phyloP scores from a whole-genome alignment of 805 yeast genomes.

The Lipomyces kockii region DNA sequence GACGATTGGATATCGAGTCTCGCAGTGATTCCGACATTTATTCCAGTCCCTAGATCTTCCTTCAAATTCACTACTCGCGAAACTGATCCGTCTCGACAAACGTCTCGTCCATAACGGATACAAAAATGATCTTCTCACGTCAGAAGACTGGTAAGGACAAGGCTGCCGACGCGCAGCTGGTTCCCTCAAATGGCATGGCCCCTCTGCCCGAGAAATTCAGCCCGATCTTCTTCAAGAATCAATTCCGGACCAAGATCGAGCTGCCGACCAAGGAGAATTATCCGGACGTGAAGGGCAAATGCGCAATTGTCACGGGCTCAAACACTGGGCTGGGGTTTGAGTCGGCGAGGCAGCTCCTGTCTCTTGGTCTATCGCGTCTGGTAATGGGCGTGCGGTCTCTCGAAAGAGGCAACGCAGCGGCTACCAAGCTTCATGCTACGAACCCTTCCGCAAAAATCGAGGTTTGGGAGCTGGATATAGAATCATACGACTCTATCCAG shows the following conservation, averaged over 20 bases:
- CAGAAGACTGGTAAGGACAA: too few species aligned
- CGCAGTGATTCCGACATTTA: too few species aligned
- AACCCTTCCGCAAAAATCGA: background rate
- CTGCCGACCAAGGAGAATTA: background rate
- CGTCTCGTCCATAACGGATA: too few species aligned
- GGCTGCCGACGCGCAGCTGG: too few species aligned
- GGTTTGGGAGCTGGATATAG: slow-evolving; percentile 15
- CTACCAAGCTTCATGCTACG: background rate
- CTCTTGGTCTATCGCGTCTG: background rate
- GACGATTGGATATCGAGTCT: too few species aligned
- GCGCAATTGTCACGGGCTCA: background rate
- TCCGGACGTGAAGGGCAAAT: background rate
- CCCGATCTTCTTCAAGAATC: background rate
- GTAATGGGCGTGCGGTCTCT: too few species aligned
- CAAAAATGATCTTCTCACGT: too few species aligned
- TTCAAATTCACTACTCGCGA: too few species aligned
- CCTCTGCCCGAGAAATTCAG: background rate
- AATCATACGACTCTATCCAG: slow-evolving; percentile 4
- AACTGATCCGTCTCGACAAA: too few species aligned
- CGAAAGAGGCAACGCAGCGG: too few species aligned
- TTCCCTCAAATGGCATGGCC: background rate
- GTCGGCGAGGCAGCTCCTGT: background rate
- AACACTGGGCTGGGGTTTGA: background rate
- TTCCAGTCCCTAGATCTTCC: too few species aligned
- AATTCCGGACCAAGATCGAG: background rate